Evolutionary conservation across 257 asterid species (phyloP).

Genomic region (Solanum etuberosum): DNA sequence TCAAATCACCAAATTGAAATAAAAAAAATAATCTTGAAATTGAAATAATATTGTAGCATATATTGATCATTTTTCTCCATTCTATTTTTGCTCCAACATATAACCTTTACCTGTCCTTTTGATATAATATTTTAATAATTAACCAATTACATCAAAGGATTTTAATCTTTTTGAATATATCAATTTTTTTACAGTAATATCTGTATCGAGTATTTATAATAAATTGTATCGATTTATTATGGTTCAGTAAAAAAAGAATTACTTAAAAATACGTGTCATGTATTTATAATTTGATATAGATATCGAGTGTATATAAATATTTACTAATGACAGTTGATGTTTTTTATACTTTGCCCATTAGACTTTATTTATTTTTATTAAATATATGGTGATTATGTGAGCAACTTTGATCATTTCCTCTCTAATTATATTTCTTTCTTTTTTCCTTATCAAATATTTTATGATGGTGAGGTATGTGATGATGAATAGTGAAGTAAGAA

Average conservation of each 20-base stretch:
- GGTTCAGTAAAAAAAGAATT: background rate
- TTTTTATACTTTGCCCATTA: background rate
- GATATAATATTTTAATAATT: no score
- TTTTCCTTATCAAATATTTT: background rate
- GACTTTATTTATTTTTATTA: background rate
- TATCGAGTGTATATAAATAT: background rate
- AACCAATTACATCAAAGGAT: background rate
- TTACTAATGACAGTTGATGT: background rate
- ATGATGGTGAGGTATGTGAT: background rate
- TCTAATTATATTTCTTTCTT: background rate
- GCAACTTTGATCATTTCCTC: background rate
- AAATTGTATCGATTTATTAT: background rate
- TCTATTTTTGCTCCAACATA: background rate
- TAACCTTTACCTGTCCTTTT: no score
- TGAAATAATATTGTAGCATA: no score
- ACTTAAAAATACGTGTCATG: background rate
- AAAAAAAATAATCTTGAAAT: no score
- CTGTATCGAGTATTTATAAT: background rate
- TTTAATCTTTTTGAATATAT: background rate
- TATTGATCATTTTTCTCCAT: background rate
- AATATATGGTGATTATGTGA: background rate
- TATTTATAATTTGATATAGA: background rate
- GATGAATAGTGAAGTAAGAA: background rate
- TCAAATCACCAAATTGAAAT: background rate
- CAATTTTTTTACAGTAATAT: background rate